These are phyloP conservation scores for Onygenales sp. DNA, from an alignment of 2,329 filamentous ascomycete species.

Conservation along the genomic window DNA sequence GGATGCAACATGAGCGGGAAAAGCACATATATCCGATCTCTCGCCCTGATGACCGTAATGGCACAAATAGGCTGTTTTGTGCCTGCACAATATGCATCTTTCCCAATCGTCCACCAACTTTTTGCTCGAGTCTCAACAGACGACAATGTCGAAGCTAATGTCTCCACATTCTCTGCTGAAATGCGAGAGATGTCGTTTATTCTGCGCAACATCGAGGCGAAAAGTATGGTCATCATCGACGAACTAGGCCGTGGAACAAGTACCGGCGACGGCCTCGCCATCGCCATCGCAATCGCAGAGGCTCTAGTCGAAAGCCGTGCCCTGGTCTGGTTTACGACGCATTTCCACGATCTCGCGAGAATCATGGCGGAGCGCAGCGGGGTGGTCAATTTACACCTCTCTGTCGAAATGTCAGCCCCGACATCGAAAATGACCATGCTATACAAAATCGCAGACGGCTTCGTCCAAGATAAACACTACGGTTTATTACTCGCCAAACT, in stretches of 20 bases:
- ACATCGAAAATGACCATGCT: slow-evolving; percentile 70
- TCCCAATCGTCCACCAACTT: slow-evolving; percentile 70
- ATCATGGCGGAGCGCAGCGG: slow-evolving; percentile 67
- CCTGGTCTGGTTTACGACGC: slow-evolving; percentile 85
- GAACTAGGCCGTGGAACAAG: slow-evolving; percentile 88
- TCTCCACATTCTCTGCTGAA: slow-evolving; percentile 87
- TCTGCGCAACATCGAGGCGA: slow-evolving; percentile 65
- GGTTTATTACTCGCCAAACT: slow-evolving; percentile 72
- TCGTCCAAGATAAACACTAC: slow-evolving; percentile 63
- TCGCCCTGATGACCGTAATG: slow-evolving; percentile 83
- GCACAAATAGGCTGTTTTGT: slow-evolving; percentile 88
- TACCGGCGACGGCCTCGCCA: slow-evolving; percentile 76
- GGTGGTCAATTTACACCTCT: slow-evolving; percentile 73
- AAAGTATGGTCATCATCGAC: slow-evolving; percentile 76
- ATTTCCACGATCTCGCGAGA: slow-evolving; percentile 73
- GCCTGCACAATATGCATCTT: slow-evolving; percentile 71
- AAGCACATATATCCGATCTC: slow-evolving; percentile 82
- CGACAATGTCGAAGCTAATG: slow-evolving; percentile 79
- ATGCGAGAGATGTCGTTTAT: slow-evolving; percentile 97
- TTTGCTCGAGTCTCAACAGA: slow-evolving; percentile 83
- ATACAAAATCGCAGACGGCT: slow-evolving; percentile 70
- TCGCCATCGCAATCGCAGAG: slow-evolving; percentile 84
- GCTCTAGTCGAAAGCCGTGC: slow-evolving; percentile 70
- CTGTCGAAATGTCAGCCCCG: slow-evolving; percentile 53
- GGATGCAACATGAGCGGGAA: slow-evolving; percentile 99